A percentile compares a stretch with the other conserved stretches of the same genome.
Conservation (phyloP, 176 grass and related monocot genomes). For the Ensete ventricosum region DNA sequence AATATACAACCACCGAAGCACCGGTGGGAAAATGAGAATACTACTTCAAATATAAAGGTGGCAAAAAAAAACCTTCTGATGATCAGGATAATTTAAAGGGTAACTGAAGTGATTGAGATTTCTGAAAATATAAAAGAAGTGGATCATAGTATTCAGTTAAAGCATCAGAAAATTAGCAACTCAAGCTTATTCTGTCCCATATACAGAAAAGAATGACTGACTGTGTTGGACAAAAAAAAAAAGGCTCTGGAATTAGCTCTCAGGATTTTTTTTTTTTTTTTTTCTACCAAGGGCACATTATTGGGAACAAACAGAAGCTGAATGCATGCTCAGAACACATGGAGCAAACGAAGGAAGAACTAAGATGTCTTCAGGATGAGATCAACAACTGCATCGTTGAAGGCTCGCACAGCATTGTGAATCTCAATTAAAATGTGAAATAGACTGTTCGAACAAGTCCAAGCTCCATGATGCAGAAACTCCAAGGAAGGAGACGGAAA, state of each 20-base stretch:
- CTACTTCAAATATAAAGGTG: too few species aligned
- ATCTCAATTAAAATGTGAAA: conserved; percentile 50
- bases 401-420: conserved; percentile 44
- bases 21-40: too few species aligned
- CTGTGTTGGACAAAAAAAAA: conserved; percentile 30
- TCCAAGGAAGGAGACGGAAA: conserved; percentile 58
- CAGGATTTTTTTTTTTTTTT: conserved; percentile 11
- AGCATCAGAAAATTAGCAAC: conserved; percentile 31
- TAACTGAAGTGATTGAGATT: conserved; percentile 47
- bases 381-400: conserved; percentile 19
- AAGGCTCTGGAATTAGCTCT: conserved; percentile 26
- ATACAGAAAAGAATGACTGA: conserved; percentile 38
- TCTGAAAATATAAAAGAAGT: conserved; percentile 32
- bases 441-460: conserved; percentile 45
- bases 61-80: too few species aligned
- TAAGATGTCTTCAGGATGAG: conserved; percentile 40
- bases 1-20: too few species aligned
- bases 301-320: conserved; percentile 37
- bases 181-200: conserved; percentile 29
- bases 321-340: conserved; percentile 28
- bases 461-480: conserved; percentile 53
- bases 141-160: conserved; percentile 24
- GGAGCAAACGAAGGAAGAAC: conserved; percentile 53
- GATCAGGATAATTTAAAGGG: neutral
- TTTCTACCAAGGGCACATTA: conserved; percentile 36